Evolutionary conservation across 2,329 filamentous ascomycete genomes (phyloP).

Genomic region (Talaromyces pinophilus): DNA sequence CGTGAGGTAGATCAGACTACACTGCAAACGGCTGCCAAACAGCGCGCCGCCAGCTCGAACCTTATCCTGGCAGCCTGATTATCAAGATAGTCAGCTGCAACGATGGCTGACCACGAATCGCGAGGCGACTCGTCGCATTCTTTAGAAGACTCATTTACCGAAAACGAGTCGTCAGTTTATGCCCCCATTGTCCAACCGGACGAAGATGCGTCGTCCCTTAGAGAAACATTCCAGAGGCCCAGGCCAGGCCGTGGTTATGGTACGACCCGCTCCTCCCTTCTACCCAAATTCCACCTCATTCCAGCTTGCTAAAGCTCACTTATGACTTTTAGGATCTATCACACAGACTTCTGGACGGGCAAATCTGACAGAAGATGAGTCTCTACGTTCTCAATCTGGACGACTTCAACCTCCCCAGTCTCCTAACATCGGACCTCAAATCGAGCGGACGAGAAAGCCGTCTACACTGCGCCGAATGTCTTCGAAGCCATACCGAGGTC

Average conservation of each 20-base stretch:
- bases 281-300: slow-evolving; percentile 27
- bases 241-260: slow-evolving; percentile 20
- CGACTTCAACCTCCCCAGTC: slow-evolving; percentile 45
- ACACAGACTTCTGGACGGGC: slow-evolving; percentile 5
- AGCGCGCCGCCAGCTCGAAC: slow-evolving; percentile 2
- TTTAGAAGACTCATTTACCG: slow-evolving; percentile 5
- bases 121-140: slow-evolving; percentile 21
- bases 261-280: slow-evolving; percentile 12
- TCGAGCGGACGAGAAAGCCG: slow-evolving; percentile 66
- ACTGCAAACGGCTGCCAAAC: background rate
- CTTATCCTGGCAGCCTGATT: slow-evolving; percentile 5
- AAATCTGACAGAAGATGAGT: slow-evolving; percentile 15
- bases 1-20: slow-evolving; percentile 11
- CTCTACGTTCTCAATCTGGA: slow-evolving; percentile 10
- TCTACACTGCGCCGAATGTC: slow-evolving; percentile 71
- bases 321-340: slow-evolving; percentile 17
- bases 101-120: slow-evolving; percentile 27
- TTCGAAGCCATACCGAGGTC: slow-evolving; percentile 77
- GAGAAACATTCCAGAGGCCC: slow-evolving; percentile 17
- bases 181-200: slow-evolving; percentile 22
- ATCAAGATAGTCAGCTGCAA: slow-evolving; percentile 4
- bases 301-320: slow-evolving; percentile 20
- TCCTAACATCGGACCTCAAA: slow-evolving; percentile 40
- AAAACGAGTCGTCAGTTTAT: slow-evolving; percentile 18
- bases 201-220: slow-evolving; percentile 19